Evolutionary conservation across 2,329 filamentous ascomycete species (phyloP).

Genomic region (Orbilia ellipsospora): DNA sequence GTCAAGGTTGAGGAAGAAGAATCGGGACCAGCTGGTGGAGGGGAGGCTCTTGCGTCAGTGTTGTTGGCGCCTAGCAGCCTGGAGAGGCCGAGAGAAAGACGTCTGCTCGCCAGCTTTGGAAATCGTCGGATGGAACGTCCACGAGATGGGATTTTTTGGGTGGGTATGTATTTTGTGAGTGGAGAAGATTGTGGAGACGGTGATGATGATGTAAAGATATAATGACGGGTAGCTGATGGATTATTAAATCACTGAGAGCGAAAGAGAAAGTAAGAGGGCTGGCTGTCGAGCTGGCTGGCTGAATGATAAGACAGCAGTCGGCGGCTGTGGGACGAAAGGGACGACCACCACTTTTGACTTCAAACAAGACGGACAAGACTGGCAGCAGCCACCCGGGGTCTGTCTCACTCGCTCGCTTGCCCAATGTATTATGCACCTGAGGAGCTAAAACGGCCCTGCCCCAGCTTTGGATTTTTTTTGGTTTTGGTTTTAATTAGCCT

Average conservation of each 20-base stretch:
- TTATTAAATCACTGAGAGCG: background rate
- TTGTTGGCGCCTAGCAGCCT: conserved; percentile 54
- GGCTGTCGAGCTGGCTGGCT: background rate
- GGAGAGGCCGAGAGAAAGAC: conserved; percentile 54
- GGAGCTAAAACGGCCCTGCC: too few relatives aligned
- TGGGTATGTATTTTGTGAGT: background rate
- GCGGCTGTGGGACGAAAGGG: too few relatives aligned
- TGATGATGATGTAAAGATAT: background rate
- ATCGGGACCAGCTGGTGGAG: conserved; percentile 31
- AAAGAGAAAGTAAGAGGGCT: background rate
- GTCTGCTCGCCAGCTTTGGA: conserved; percentile 56
- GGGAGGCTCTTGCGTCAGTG: conserved; percentile 41
- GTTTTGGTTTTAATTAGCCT: too few relatives aligned
- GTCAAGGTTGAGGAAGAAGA: conserved; percentile 18
- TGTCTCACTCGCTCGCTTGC: conserved; percentile 32
- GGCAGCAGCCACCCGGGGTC: background rate
- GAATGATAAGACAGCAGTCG: too few relatives aligned
- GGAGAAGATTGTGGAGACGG: background rate
- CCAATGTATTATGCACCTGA: background rate
- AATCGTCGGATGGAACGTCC: conserved; percentile 17
- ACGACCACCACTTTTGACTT: conserved; percentile 14
- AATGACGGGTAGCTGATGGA: background rate
- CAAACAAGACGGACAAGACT: background rate
- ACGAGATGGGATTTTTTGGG: conserved; percentile 2
- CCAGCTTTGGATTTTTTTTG: too few relatives aligned